Conservation (phyloP, 192 early-diverging fungal species). For the Linnemannia elongata region DNA sequence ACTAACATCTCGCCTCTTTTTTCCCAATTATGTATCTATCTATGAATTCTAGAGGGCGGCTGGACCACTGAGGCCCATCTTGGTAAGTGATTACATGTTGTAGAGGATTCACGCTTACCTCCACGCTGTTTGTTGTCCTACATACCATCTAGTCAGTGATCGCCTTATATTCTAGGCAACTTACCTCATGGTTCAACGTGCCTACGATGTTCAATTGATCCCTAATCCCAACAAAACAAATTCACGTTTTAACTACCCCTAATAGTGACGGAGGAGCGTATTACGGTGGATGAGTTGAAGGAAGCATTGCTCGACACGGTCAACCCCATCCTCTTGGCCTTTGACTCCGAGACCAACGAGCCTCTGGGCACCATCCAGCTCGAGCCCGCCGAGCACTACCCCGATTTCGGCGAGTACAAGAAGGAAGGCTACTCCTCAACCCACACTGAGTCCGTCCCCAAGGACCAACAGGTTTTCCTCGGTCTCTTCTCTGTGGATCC, state of each 20-base stretch:
- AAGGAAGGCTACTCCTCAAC: slow-evolving; percentile 27
- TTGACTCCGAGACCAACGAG: slow-evolving; percentile 44
- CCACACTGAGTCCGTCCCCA: slow-evolving; percentile 21
- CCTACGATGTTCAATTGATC: too few relatives aligned
- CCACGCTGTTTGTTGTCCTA: too few relatives aligned
- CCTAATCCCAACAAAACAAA: neutral
- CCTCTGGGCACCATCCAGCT: slow-evolving; percentile 65
- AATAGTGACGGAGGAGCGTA: slow-evolving; percentile 58
- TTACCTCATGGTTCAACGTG: neutral
- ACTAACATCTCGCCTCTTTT: neutral
- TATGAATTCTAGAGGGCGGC: slow-evolving; percentile 46
- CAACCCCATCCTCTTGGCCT: slow-evolving; percentile 59
- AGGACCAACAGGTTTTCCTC: slow-evolving; percentile 58
- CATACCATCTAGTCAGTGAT: neutral
- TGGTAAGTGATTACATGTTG: neutral
- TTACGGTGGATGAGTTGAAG: slow-evolving; percentile 48
- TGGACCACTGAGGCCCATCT: slow-evolving; percentile 66
- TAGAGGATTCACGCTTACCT: neutral
- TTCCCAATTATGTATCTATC: neutral
- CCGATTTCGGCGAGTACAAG: slow-evolving; percentile 43
- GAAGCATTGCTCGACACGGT: slow-evolving; percentile 43
- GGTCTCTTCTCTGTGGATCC: slow-evolving; percentile 65
- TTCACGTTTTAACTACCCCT: too few relatives aligned
- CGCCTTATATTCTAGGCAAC: neutral
- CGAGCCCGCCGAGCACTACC: slow-evolving; percentile 46